Base-by-base conservation (phyloP, 164 flowering plant genomes). In the Nymphaea colorata region DNA sequence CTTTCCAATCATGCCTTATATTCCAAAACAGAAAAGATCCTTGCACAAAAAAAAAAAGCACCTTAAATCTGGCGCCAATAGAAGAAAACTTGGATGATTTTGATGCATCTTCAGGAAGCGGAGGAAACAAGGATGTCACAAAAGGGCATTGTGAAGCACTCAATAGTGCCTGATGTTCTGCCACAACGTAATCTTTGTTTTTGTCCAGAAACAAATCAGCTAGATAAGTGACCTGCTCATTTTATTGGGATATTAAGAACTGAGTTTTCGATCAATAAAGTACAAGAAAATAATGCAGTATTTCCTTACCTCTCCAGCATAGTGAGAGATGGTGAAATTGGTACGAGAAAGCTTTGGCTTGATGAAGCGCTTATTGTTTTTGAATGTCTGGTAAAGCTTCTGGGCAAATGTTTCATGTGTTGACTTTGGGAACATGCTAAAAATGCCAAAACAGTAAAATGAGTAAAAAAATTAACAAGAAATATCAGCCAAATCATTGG, bases 401-500 rank as follows among this genome's bases (percentile, higher is more conserved):
- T 94, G 97, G 64, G 98, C 85, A 83, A 94, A 94, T 63, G 98
- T 94, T 80, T 94, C 98, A 80, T 94, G 98, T 44, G 98, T 94
- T 6, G 98, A 91, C 79, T 87, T 91, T 3, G 98, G 98, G 75
- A 94, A 94, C 98, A 94, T 94, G 72, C 98, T 94, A 93, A 78
- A 79, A 57, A 53, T 25, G 14, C 8, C 7, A 47, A 6, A 25
- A 25, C 36, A 25, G 36, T 25, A 25, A 25, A 25, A 25, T 25
- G 36, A 25, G 36, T 25, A 55, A 63, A 6, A 6, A 12, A 70
- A 55, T 64, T 61, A 43, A 17, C 6, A 59, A 0, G 18, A 64
- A 16, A 25, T 16, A 8, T 11, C 15, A 4, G 41, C 36, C 42
- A 5, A 64, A 41, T 16, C 3, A n/a, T 16, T 43, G 53, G n/a